Evolutionary conservation across 768 basidiomycete species (phyloP), one percentile per base, ranked within the genome.

Genomic region (Boletellus sp.): DNA sequence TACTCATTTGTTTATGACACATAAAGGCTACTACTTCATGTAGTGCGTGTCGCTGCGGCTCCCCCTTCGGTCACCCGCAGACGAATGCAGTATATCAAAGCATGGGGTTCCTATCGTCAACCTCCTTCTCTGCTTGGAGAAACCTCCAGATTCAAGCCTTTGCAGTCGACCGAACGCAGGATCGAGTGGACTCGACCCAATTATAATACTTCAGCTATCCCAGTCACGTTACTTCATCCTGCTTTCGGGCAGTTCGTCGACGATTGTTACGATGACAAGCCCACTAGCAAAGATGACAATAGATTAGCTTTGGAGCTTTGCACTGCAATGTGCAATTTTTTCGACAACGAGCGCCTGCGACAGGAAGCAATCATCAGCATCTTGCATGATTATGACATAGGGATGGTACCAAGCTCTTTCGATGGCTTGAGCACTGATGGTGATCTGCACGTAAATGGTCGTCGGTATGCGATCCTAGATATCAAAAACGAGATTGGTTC

Each of bases 391-490:
- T 33, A 45, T 37, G 6, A 5, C 45, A 45, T 33, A 32, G 28
- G 17, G 19, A 32, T 22, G 9, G 39, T 42, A 17, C 13, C 19
- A 4, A 26, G 19, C 4, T 43, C 49, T 22, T 22, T 45, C 28
- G 1, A 4, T 19, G 23, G 42, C 23, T 47, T 56, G 32, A 39
- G 20, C 28, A 61, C 53, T 31, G 51, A 59, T 32, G 54, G 48
- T 9, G 55, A 46, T 41, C 57, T 62, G 20, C 50, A 54, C 22
- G 44, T 56, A 22, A 52, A 61, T 32, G 34, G 47, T 42, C 54
- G 42, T 45, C 44, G 51, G 43, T 51, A 53, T 53, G 19, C 55
- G 33, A 58, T 69, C 31, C 46, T 50, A 9, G 61, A 65, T 44
- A 31, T 26, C 16, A 17, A 42, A 26, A 23, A 22, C 10, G 33